Evolutionary conservation across 495 filamentous ascomycete species (phyloP), one percentile per base, ranked within the genome.

Genomic region (Tuber calosporum): DNA sequence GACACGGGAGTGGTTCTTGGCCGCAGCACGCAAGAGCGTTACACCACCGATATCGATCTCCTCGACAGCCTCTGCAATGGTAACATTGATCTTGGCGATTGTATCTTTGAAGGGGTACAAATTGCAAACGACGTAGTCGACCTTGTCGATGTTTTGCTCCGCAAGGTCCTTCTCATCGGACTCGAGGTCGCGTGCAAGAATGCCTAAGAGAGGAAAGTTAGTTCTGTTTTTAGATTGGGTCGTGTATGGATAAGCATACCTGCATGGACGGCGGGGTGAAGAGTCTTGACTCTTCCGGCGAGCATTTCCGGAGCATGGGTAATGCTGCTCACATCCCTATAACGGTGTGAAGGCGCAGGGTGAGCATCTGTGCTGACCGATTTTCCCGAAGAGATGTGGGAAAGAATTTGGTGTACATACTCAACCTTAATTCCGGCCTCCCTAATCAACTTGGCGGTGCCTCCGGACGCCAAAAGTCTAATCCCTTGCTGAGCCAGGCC

Each of bases 261-360:
- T 77, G 92, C 93, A 84, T 98, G 94, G 66, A 98, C 94, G 45
- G 91, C 92, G 19, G 94, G 95, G 85, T 98, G 94, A 62, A 98
- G 90, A 69, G 94, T 97, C 89, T 98, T 97, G 81, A 98, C 95
- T 82, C 96, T 88, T 67, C 96, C 95, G 75, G 90, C 89, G 41
- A 99, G 90, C 91, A 99, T 97, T 86, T 98, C 96, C 43, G 96
- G 95, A n/a, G 94, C 93, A 82, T 97, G 92, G 42, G 95, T 99
- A 83, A 99, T 97, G 81, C 92, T 92, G 73, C 93, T 97, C 77
- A 99, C 91, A 85, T 99, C 95, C 84, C 92, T 95, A 77, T 15
- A 81, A 68, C 71, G 37, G 77, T 79, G 66, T 75, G 70, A 30
- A 39, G 37, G 66, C 19, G 53, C 19, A 8, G 53, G 53, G 19